A percentile compares a stretch with the other conserved stretches of the same genome.
Evolutionary conservation across 805 yeast species (phyloP).

Genomic region (Cyberlindnera nakhonratchasimensis): DNA sequence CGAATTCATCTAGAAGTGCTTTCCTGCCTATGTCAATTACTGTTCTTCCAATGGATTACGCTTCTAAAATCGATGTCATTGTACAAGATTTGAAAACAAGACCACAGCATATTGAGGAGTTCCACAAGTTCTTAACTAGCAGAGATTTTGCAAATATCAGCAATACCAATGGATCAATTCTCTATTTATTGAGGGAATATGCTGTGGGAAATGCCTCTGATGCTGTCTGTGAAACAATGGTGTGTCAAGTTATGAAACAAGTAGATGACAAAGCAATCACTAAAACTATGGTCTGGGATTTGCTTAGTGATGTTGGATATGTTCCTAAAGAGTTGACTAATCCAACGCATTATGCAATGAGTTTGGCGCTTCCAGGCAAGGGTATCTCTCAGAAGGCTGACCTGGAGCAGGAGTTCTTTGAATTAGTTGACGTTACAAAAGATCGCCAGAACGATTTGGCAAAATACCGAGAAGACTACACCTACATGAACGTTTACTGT

Average conservation of each 20-base stretch:
- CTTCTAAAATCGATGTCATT: slow-evolving; percentile 33
- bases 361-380: slow-evolving; percentile 42
- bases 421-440: slow-evolving; percentile 28
- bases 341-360: slow-evolving; percentile 50
- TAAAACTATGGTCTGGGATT: slow-evolving; percentile 49
- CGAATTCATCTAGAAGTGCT: slow-evolving; percentile 30
- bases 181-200: slow-evolving; percentile 50
- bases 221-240: slow-evolving; percentile 45
- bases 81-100: slow-evolving; percentile 29
- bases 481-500: slow-evolving; percentile 61
- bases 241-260: slow-evolving; percentile 37
- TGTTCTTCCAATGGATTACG: slow-evolving; percentile 39
- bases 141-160: slow-evolving; percentile 6
- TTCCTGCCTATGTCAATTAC: slow-evolving; percentile 42
- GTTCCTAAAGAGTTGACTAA: slow-evolving; percentile 30
- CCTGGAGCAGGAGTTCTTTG: slow-evolving; percentile 40
- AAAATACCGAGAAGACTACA: slow-evolving; percentile 38
- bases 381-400: slow-evolving; percentile 42
- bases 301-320: slow-evolving; percentile 36
- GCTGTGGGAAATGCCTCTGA: slow-evolving; percentile 51
- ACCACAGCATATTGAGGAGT: slow-evolving; percentile 19
- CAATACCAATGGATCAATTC: slow-evolving; percentile 33
- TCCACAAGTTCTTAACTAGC: slow-evolving; percentile 24
- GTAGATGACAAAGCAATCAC: slow-evolving; percentile 43
- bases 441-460: slow-evolving; percentile 18